Percentiles rank a stretch among this genome's conserved stretches.
These are phyloP conservation scores for Leptodontidium sp. DNA, from an alignment of 2,329 filamentous ascomycete species.

Conservation along the genomic window DNA sequence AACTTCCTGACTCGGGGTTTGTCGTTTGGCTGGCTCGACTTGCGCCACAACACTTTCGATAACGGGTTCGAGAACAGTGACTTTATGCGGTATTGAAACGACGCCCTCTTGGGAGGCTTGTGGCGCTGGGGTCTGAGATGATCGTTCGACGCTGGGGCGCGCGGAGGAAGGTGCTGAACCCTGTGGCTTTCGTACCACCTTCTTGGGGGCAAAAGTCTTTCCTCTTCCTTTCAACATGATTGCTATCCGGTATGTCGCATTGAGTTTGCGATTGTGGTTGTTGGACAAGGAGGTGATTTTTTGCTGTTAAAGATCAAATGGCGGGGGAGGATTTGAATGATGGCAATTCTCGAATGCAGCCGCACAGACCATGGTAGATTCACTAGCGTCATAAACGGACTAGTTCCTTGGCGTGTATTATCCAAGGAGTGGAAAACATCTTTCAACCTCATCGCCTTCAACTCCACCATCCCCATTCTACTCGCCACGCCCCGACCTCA, in stretches of 20 bases:
- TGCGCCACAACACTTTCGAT: not conserved
- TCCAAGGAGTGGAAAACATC: conserved; percentile 14
- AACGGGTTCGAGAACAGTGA: not conserved
- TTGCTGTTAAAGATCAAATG: conserved; percentile 2
- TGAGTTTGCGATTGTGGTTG: not conserved
- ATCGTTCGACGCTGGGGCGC: conserved; percentile 51
- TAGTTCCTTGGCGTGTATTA: conserved; percentile 20
- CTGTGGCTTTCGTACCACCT: conserved; percentile 62
- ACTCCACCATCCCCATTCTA: conserved; percentile 24
- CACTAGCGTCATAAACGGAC: conserved; percentile 5
- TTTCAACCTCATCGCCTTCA: conserved; percentile 22
- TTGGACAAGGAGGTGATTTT: too few relatives aligned
- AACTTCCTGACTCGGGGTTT: conserved; percentile 13
- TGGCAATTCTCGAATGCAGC: not conserved
- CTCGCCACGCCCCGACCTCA: conserved; percentile 23
- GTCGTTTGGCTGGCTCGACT: conserved; percentile 45
- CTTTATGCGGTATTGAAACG: conserved; percentile 16
- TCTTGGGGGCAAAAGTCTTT: conserved; percentile 64
- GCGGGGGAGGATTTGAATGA: conserved; percentile 8
- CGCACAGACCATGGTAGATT: not conserved
- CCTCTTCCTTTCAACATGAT: conserved; percentile 63
- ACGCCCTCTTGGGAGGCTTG: conserved; percentile 32
- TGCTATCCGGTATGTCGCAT: conserved; percentile 18
- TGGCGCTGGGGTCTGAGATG: conserved; percentile 43
- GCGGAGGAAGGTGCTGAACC: conserved; percentile 50